Conservation (phyloP, 345 rosid species). For the Diplotaxis tenuifolia region DNA sequence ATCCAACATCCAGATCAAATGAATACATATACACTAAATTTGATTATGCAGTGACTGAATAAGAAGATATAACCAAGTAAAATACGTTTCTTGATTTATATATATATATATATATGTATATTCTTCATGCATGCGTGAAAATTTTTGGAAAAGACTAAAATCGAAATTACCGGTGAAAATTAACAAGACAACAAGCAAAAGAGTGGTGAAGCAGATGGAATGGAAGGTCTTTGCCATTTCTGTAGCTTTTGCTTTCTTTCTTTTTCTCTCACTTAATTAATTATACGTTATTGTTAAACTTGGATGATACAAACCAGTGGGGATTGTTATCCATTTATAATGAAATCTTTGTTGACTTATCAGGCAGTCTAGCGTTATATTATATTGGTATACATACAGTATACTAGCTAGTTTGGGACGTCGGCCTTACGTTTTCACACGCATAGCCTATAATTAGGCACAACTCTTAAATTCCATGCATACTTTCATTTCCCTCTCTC, state of each 20-base stretch:
- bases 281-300: not conserved
- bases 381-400: not conserved
- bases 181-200: constrained; percentile 21
- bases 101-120: too few species aligned
- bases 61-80: not conserved
- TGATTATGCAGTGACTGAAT: not conserved
- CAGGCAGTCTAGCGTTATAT: not conserved
- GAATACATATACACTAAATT: not conserved
- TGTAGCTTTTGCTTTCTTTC: not conserved
- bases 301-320: not conserved
- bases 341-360: not conserved
- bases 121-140: not conserved
- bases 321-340: not conserved
- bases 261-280: not conserved
- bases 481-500: not conserved
- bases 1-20: not conserved
- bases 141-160: not conserved
- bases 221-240: constrained; percentile 16
- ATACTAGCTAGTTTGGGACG: not conserved
- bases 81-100: not conserved
- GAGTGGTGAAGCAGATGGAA: constrained; percentile 25
- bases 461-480: not conserved
- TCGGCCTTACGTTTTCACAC: not conserved
- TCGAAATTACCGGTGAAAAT: constrained; percentile 17
- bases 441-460: not conserved